A percentile compares a stretch with the other conserved stretches of the same genome.
These are phyloP conservation scores for Phragmites australis DNA, from an alignment of 176 grass and related monocot species.

Conservation along the genomic window DNA sequence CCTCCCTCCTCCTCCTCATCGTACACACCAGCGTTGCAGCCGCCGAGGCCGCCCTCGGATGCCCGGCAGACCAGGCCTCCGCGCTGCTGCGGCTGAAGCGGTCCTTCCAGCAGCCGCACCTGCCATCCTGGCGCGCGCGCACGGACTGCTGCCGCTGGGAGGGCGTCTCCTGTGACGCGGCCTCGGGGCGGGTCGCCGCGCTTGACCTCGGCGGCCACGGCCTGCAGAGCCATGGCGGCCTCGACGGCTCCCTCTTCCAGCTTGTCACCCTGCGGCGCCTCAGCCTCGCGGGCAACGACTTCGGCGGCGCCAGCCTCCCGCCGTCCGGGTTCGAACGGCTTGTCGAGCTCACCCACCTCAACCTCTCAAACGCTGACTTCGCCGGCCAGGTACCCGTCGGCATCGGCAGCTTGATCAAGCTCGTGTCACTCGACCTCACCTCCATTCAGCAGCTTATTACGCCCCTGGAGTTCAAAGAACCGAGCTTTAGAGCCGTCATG, in stretches of 20 bases:
- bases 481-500: conserved; percentile 32
- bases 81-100: conserved; percentile 38
- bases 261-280: conserved; percentile 19
- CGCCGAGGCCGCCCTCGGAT: conserved; percentile 30
- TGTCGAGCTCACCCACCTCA: conserved; percentile 41
- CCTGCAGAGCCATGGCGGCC: neutral
- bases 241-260: conserved; percentile 8
- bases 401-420: conserved; percentile 38
- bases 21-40: conserved; percentile 16
- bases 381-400: conserved; percentile 39
- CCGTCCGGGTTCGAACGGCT: conserved; percentile 44
- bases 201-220: conserved; percentile 32
- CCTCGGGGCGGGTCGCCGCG: conserved; percentile 8
- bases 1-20: conserved; percentile 17
- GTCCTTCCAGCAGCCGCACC: conserved; percentile 4
- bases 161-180: conserved; percentile 28
- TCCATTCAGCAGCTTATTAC: neutral
- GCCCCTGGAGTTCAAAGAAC: conserved; percentile 2
- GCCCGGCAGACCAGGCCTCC: conserved; percentile 34
- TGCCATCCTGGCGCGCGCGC: conserved; percentile 28
- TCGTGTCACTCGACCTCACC: conserved; percentile 57
- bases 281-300: conserved; percentile 45
- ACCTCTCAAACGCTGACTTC: conserved; percentile 56
- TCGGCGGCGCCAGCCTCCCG: conserved; percentile 29
- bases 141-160: conserved; percentile 53